phyloP scores from a whole-genome alignment of 2,329 filamentous ascomycete species.

The Aspergillus puulaauensis region DNA sequence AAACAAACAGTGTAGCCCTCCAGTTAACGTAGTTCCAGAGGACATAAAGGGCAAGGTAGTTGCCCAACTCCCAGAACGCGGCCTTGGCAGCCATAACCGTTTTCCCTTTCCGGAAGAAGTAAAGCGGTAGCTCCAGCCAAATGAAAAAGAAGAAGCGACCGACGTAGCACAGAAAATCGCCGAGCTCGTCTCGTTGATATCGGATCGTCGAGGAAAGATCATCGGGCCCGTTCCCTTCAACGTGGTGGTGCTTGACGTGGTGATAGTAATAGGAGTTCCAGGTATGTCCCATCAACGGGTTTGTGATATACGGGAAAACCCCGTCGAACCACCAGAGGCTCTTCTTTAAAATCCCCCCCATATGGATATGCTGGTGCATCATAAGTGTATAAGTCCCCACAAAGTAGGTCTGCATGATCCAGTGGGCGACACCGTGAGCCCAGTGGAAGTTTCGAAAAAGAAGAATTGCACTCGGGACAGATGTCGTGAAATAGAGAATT shows the following conservation, averaged over 20 bases:
- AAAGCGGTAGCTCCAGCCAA: slow-evolving; percentile 73
- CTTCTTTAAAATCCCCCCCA: slow-evolving; percentile 65
- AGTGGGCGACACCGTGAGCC: slow-evolving; percentile 66
- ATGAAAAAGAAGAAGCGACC: slow-evolving; percentile 71
- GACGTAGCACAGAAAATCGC: slow-evolving; percentile 70
- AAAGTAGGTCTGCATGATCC: slow-evolving; percentile 65
- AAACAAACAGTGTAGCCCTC: slow-evolving; percentile 61
- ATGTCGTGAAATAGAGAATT: slow-evolving; percentile 68
- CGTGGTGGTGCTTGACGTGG: slow-evolving; percentile 82
- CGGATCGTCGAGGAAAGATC: slow-evolving; percentile 75
- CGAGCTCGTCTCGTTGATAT: slow-evolving; percentile 69
- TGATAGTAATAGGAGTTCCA: slow-evolving; percentile 86
- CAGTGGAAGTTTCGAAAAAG: slow-evolving; percentile 68
- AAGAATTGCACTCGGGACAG: slow-evolving; percentile 65
- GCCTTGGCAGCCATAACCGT: slow-evolving; percentile 54
- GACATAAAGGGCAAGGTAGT: slow-evolving; percentile 54
- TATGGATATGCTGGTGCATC: slow-evolving; percentile 84
- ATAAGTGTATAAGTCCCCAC: slow-evolving; percentile 74
- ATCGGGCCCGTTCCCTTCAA: slow-evolving; percentile 75
- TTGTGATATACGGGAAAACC: slow-evolving; percentile 69
- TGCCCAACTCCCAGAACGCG: slow-evolving; percentile 61
- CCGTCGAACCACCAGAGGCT: slow-evolving; percentile 58
- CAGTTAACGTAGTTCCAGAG: slow-evolving; percentile 52
- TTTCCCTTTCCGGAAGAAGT: slow-evolving; percentile 68
- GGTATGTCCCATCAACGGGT: slow-evolving; percentile 78